phyloP scores from a whole-genome alignment of 2,329 filamentous ascomycete species.

The Aspergillus quadricinctus region DNA sequence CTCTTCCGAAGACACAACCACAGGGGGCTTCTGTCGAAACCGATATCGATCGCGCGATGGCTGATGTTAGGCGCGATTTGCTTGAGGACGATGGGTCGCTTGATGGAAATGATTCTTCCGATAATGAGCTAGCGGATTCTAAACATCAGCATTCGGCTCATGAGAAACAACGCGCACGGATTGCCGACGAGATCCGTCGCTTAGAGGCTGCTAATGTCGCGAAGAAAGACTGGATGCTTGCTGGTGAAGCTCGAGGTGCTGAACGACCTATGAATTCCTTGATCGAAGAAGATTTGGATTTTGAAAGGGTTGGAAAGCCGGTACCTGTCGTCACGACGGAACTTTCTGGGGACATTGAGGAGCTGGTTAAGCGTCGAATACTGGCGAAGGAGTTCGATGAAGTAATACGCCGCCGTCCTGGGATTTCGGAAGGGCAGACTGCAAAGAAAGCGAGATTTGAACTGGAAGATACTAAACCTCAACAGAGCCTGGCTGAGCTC shows the following conservation, averaged over 20 bases:
- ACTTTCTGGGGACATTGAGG: conserved; percentile 84
- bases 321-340: conserved; percentile 91
- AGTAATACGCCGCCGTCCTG: conserved; percentile 74
- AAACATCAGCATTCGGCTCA: conserved; percentile 60
- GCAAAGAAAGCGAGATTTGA: conserved; percentile 70
- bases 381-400: conserved; percentile 89
- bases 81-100: conserved; percentile 66
- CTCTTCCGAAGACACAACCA: conserved; percentile 51
- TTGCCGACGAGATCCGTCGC: conserved; percentile 84
- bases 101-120: conserved; percentile 61
- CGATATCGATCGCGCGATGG: conserved; percentile 78
- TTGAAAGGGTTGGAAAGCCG: conserved; percentile 91
- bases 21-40: conserved; percentile 49
- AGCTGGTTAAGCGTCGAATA: conserved; percentile 89
- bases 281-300: conserved; percentile 90
- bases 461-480: conserved; percentile 81
- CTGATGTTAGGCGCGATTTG: conserved; percentile 79
- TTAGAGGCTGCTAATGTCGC: conserved; percentile 85
- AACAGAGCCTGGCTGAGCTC: conserved; percentile 81
- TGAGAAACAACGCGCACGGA: conserved; percentile 78
- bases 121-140: conserved; percentile 53
- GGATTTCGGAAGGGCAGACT: conserved; percentile 60
- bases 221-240: conserved; percentile 84
- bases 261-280: conserved; percentile 88
- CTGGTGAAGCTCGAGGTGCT: conserved; percentile 77